Evolutionary conservation across 169 alveolate species (phyloP).

Genomic region (Plasmodium coatneyi): DNA sequence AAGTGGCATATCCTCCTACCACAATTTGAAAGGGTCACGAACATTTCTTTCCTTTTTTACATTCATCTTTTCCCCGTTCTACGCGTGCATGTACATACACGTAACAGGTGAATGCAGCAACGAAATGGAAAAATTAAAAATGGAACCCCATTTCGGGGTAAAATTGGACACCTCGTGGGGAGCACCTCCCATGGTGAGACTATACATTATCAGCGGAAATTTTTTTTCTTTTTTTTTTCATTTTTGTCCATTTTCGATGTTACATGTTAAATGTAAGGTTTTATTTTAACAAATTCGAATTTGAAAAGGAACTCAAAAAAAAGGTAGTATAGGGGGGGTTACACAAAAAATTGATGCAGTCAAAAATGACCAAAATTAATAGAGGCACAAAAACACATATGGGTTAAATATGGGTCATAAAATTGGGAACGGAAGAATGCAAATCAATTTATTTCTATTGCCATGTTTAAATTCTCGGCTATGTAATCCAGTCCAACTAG

Average conservation of each 20-base stretch:
- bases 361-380: background rate
- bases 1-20: background rate
- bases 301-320: background rate
- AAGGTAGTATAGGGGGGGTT: background rate
- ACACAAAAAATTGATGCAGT: background rate
- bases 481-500: constrained; percentile 83
- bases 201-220: background rate
- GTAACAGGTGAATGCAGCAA: background rate
- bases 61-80: background rate
- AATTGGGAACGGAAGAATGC: background rate
- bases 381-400: background rate
- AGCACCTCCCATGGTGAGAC: background rate
- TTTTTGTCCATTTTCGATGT: background rate
- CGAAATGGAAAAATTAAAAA: background rate
- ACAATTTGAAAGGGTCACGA: background rate
- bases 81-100: background rate
- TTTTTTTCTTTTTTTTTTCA: background rate
- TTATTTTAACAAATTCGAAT: background rate
- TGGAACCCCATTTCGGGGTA: background rate
- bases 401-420: background rate
- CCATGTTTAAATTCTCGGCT: constrained; percentile 76
- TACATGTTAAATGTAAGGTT: background rate
- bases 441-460: constrained; percentile 47
- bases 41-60: background rate
- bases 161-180: background rate